Evolutionary conservation across 2,329 filamentous ascomycete species (phyloP), one percentile per base, ranked within the genome.

Genomic region (Alternaria sp.): DNA sequence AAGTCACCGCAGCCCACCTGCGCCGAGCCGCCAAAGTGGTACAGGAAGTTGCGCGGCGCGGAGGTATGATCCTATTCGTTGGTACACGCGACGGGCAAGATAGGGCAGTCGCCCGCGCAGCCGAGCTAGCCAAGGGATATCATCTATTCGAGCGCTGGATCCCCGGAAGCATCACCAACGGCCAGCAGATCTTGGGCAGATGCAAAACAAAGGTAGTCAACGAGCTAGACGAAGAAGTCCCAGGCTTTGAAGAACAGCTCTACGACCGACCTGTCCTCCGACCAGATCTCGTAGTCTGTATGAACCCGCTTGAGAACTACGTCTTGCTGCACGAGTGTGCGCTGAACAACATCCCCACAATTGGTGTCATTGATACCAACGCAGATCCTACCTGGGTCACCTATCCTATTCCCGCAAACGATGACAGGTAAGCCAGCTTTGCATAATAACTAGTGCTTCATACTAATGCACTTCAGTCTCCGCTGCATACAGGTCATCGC

Each of bases 341-440:
- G 0, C 78, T 93, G 59, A 90, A 92, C 76, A 92, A 90, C 73
- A 91, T 99, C 58, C 95, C 95, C 1, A 98, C 95, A 0, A 95
- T 99, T 72, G 95, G 94, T 47, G 85, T 99, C 59, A 91, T 98
- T 68, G 95, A 99, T 79, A 98, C 95, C 1, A 91, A 99, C 78
- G 90, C 89, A 3, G 91, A 98, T 79, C 92, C 95, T 0, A 92
- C 92, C 0, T 94, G 92, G 88, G 93, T 98, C 51, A 98, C 95
- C 4, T 99, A 99, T 76, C 91, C 92, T 14, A 97, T 99, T 69
- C 95, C 95, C 2, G 93, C 93, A 51, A 99, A 99, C 78, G 95
- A 99, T 75, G 95, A 99, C 84, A 93, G 90, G 90, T 92, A 78
- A 74, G 84, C 77, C 46, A 6, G 36, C 7, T 20, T 22, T 38